Percentiles rank a stretch among this genome's conserved stretches.
Conservation (phyloP, 1,284 basidiomycete genomes). For the Apiotrichum porosum region DNA sequence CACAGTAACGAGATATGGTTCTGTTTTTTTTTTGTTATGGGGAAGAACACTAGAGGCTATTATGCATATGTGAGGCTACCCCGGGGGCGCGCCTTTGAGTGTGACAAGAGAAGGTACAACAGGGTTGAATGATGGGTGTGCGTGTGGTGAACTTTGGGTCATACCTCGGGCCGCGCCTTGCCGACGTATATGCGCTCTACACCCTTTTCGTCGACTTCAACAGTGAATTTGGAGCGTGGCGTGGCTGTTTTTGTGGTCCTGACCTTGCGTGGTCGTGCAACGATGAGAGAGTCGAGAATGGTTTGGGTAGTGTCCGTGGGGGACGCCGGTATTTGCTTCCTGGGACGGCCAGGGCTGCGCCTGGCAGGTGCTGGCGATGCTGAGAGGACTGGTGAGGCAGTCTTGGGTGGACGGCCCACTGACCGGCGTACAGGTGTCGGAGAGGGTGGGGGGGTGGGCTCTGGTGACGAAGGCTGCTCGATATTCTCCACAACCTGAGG, state of each 20-base stretch:
- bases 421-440: too few relatives aligned
- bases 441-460: too few relatives aligned
- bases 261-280: constrained; percentile 1
- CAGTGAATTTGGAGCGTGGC: neutral
- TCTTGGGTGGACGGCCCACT: too few relatives aligned
- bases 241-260: neutral
- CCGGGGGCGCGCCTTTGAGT: too few relatives aligned
- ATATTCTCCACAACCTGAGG: too few relatives aligned
- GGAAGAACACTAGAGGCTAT: too few relatives aligned
- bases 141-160: neutral
- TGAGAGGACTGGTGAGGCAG: too few relatives aligned
- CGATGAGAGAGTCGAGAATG: constrained; percentile 5
- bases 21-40: too few relatives aligned
- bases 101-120: neutral
- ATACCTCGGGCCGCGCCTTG: neutral
- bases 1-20: neutral
- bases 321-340: neutral
- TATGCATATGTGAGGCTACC: too few relatives aligned
- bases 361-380: too few relatives aligned
- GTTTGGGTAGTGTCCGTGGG: neutral
- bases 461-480: too few relatives aligned
- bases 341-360: too few relatives aligned
- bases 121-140: neutral
- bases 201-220: constrained; percentile 3
- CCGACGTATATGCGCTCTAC: constrained; percentile 6